These are phyloP conservation scores for Alternaria angustiovoidea DNA, from an alignment of 2,329 filamentous ascomycete genomes.

Conservation along the genomic window DNA sequence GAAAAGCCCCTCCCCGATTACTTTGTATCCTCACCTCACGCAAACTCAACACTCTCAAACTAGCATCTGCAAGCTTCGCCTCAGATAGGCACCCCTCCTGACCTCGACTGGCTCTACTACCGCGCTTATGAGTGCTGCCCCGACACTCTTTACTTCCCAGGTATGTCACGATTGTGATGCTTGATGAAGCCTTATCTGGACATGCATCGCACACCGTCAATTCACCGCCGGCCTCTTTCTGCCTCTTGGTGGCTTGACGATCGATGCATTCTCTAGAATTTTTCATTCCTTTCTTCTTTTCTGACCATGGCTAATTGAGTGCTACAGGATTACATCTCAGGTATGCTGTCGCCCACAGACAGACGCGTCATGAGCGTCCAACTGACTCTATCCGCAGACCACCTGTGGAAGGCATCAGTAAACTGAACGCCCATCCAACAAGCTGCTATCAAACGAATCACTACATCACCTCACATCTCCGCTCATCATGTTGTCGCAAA, in stretches of 20 bases:
- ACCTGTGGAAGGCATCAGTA: conserved; percentile 73
- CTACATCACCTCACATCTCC: conserved; percentile 31
- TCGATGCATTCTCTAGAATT: conserved; percentile 11
- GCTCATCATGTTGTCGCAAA: conserved; percentile 62
- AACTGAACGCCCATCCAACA: conserved; percentile 58
- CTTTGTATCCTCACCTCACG: conserved; percentile 1
- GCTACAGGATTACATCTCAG: conserved; percentile 70
- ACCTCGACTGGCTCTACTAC: conserved; percentile 35
- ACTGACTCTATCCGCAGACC: conserved; percentile 57
- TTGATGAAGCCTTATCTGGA: conserved; percentile 39
- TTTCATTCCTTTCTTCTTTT: conserved; percentile 11
- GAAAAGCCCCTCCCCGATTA: conserved; percentile 5
- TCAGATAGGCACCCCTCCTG: conserved; percentile 32
- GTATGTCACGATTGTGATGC: conserved; percentile 49
- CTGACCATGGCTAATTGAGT: conserved; percentile 47
- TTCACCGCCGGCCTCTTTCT: conserved; percentile 25
- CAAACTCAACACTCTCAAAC: conserved; percentile 3
- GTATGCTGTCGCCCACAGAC: conserved; percentile 50
- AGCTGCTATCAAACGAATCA: conserved; percentile 20
- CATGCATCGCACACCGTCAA: conserved; percentile 41
- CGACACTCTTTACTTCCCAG: conserved; percentile 62
- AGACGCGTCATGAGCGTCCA: conserved; percentile 21
- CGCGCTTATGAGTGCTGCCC: conserved; percentile 60
- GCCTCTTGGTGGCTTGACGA: conserved; percentile 14
- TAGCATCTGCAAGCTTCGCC: conserved; percentile 2